Percentiles rank a stretch among this genome's conserved stretches.
Conservation (phyloP, 768 basidiomycete genomes). For the Exidia glandulosa region DNA sequence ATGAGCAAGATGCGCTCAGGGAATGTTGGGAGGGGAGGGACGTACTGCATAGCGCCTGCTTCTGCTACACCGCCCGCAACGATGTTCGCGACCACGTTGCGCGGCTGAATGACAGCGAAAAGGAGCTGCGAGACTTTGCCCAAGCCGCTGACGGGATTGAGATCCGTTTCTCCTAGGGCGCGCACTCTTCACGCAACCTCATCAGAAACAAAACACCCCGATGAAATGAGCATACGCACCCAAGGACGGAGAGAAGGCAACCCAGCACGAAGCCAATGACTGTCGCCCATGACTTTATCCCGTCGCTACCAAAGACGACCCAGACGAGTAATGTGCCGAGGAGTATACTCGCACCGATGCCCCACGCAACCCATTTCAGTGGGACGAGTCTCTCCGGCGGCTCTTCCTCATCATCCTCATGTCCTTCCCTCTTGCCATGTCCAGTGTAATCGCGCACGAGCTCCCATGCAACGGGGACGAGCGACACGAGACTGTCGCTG, state of each 20-base stretch:
- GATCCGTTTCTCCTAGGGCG: conserved; percentile 90
- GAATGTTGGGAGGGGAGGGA: conserved; percentile 1
- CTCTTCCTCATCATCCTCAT: conserved; percentile 55
- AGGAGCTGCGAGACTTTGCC: conserved; percentile 92
- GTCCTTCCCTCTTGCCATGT: conserved; percentile 9
- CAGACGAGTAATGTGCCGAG: conserved; percentile 74
- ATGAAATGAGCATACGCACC: conserved; percentile 34
- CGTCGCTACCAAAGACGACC: conserved; percentile 80
- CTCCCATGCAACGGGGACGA: conserved; percentile 62
- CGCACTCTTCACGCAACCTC: conserved; percentile 48
- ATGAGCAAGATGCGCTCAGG: conserved; percentile 1
- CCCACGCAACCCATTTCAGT: conserved; percentile 60
- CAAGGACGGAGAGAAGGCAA: conserved; percentile 75
- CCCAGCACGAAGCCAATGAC: conserved; percentile 75
- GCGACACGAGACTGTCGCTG: conserved; percentile 78
- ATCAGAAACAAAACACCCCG: background rate
- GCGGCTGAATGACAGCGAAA: conserved; percentile 89
- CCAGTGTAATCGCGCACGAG: conserved; percentile 25
- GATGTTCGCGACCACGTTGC: conserved; percentile 94
- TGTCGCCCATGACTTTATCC: conserved; percentile 93
- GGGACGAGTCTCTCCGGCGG: conserved; percentile 75
- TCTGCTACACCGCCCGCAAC: conserved; percentile 96
- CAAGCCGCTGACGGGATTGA: conserved; percentile 85
- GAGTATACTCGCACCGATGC: conserved; percentile 48
- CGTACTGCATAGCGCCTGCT: conserved; percentile 86